Conservation (phyloP, 768 basidiomycete genomes). For the Kwoniella sp. region DNA sequence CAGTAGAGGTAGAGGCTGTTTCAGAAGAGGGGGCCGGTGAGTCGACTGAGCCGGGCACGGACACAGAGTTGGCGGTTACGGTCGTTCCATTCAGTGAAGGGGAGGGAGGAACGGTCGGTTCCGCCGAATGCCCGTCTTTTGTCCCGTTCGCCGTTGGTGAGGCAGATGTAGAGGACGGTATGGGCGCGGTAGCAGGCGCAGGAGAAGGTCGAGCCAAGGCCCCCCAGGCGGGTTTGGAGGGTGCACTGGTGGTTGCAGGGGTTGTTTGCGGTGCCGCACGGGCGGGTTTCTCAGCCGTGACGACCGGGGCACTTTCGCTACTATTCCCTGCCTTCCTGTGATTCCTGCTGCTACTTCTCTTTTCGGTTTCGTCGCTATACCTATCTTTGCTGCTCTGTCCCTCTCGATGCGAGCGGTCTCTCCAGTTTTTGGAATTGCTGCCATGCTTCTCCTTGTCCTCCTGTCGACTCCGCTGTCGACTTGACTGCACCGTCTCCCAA, state of each 20-base stretch:
- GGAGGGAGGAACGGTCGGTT: slow-evolving; percentile 16
- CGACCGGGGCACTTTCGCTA: background rate
- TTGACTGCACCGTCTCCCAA: slow-evolving; percentile 38
- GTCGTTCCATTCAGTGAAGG: slow-evolving; percentile 26
- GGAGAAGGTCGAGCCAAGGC: slow-evolving; percentile 3
- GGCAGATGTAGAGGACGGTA: background rate
- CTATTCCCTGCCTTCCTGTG: slow-evolving; percentile 14
- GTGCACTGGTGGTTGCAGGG: background rate
- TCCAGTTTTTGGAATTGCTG: slow-evolving; percentile 20
- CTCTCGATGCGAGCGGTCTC: slow-evolving; percentile 16
- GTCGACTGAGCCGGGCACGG: slow-evolving; percentile 5
- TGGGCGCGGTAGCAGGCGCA: background rate
- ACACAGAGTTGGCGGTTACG: slow-evolving; percentile 9
- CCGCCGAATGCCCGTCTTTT: background rate
- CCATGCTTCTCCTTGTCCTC: slow-evolving; percentile 21
- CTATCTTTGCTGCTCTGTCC: slow-evolving; percentile 4
- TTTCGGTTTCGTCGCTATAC: slow-evolving; percentile 4
- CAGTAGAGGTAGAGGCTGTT: slow-evolving; percentile 17
- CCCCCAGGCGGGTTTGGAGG: slow-evolving; percentile 18
- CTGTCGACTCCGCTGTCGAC: slow-evolving; percentile 8
- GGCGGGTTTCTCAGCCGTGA: background rate
- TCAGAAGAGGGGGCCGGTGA: slow-evolving; percentile 10
- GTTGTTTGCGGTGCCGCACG: background rate
- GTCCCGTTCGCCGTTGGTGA: background rate
- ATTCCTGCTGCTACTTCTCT: slow-evolving; percentile 12